Evolutionary conservation across 495 filamentous ascomycete genomes (phyloP).

Genomic region (Ramalina peruviana): DNA sequence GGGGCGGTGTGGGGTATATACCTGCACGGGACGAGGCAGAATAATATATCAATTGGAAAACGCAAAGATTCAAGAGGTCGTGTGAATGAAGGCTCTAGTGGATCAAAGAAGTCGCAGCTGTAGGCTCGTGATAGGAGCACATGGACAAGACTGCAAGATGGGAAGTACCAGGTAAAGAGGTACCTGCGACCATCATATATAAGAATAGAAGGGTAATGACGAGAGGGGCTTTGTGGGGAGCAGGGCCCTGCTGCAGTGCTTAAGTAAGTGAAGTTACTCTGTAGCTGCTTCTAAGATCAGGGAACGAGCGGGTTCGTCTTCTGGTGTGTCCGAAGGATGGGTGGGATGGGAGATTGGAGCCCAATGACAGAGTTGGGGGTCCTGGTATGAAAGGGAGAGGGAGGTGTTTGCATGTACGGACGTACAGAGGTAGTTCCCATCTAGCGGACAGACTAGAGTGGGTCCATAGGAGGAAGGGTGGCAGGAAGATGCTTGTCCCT

Average conservation of each 20-base stretch:
- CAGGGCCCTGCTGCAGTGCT: neutral
- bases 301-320: neutral
- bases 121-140: slow-evolving; percentile 1
- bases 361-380: too few species aligned
- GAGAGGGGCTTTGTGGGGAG: slow-evolving; percentile 10
- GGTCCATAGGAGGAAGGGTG: neutral
- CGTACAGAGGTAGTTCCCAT: neutral
- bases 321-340: neutral
- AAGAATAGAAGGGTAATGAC: slow-evolving; percentile 13
- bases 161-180: slow-evolving; percentile 5
- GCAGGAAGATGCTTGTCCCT: neutral
- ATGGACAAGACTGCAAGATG: neutral
- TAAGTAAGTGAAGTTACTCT: slow-evolving; percentile 1
- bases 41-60: neutral
- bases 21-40: neutral
- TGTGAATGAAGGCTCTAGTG: neutral
- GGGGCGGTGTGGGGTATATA: neutral
- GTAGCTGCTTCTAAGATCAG: neutral
- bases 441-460: slow-evolving; percentile 1
- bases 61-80: neutral
- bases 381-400: too few species aligned
- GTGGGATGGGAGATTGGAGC: slow-evolving; percentile 1
- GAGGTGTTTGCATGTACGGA: too few species aligned
- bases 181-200: slow-evolving; percentile 5
- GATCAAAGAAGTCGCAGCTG: neutral